A percentile compares a stretch with the other conserved stretches of the same genome.
phyloP scores from a whole-genome alignment of 2,329 filamentous ascomycete genomes.

The Cladorrhinum sp. region DNA sequence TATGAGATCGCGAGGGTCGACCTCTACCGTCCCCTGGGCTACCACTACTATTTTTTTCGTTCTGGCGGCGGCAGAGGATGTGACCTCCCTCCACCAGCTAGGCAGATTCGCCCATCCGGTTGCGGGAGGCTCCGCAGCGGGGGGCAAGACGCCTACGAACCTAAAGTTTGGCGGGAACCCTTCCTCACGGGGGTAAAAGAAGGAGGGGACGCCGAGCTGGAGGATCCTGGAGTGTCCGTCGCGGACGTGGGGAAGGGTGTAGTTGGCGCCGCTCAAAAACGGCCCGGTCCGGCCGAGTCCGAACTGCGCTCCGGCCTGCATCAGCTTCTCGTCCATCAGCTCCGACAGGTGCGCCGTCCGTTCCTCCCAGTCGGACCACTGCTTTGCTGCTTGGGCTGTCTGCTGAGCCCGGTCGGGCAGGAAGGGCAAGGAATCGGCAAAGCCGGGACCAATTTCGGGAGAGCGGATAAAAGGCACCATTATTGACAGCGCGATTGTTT shows the following conservation, averaged over 20 bases:
- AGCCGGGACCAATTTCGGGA: conserved; percentile 33
- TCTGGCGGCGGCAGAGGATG: conserved; percentile 14
- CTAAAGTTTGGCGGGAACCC: conserved; percentile 36
- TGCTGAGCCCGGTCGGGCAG: background rate
- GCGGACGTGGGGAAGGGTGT: too few relatives aligned
- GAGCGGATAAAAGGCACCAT: conserved; percentile 37
- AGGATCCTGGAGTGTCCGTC: conserved; percentile 34
- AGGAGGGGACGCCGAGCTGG: conserved; percentile 37
- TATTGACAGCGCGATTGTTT: conserved; percentile 35
- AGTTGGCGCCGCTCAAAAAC: conserved; percentile 36
- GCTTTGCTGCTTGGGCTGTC: background rate
- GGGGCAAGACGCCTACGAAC: conserved; percentile 36
- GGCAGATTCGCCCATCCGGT: conserved; percentile 24
- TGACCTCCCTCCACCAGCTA: conserved; percentile 37
- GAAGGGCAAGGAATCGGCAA: background rate
- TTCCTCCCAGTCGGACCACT: background rate
- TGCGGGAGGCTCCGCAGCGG: conserved; percentile 2
- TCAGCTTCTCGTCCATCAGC: background rate
- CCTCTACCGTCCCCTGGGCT: conserved; percentile 41
- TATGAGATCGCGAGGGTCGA: conserved; percentile 37
- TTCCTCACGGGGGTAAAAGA: conserved; percentile 36
- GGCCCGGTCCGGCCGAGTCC: too few relatives aligned
- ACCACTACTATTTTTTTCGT: conserved; percentile 35
- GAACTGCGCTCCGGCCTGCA: background rate
- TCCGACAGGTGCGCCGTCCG: background rate